A percentile compares a stretch with the other conserved stretches of the same genome.
phyloP scores from a whole-genome alignment of 495 filamentous ascomycete genomes.

The Tricharina praecox region DNA sequence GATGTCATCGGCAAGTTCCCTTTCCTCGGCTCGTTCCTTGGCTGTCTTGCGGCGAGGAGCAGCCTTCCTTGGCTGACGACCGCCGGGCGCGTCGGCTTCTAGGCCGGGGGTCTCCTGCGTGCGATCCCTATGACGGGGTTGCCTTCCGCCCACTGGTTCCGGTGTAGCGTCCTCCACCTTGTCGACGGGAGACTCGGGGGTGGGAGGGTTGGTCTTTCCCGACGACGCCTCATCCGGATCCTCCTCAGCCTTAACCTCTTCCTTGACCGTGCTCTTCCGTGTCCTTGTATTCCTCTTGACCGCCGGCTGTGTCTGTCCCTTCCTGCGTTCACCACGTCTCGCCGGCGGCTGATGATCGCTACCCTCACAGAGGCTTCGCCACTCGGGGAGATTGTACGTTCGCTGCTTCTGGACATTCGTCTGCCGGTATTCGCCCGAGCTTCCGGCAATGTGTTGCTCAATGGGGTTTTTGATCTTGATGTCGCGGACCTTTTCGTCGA shows the following conservation, averaged over 20 bases:
- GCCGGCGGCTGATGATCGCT: constrained; percentile 91
- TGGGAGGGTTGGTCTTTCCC: constrained; percentile 18
- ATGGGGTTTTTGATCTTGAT: constrained; percentile 93
- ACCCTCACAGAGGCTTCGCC: constrained; percentile 79
- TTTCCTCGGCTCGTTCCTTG: constrained; percentile 35
- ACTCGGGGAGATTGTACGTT: constrained; percentile 90
- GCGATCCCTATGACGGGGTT: constrained; percentile 13
- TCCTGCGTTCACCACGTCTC: constrained; percentile 75
- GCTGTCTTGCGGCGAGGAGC: constrained; percentile 26
- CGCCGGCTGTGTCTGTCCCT: constrained; percentile 37
- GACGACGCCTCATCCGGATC: constrained; percentile 30
- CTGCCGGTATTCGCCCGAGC: constrained; percentile 83
- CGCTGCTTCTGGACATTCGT: constrained; percentile 89
- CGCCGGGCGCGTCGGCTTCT: constrained; percentile 11
- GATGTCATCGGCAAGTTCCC: constrained; percentile 35
- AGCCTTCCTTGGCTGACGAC: constrained; percentile 18
- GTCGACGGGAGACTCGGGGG: constrained; percentile 21
- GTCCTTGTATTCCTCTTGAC: constrained; percentile 33
- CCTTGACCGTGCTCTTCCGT: constrained; percentile 10
- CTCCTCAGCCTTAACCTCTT: constrained; percentile 30
- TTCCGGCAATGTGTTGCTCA: constrained; percentile 91
- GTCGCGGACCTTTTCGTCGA: constrained; percentile 74
- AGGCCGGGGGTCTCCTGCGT: constrained; percentile 15
- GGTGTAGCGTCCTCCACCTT: constrained; percentile 31
- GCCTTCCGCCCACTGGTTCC: constrained; percentile 13